A percentile compares a stretch with the other conserved stretches of the same genome.
Conservation (phyloP, 306 rosid species). For the Cucumis melo region DNA sequence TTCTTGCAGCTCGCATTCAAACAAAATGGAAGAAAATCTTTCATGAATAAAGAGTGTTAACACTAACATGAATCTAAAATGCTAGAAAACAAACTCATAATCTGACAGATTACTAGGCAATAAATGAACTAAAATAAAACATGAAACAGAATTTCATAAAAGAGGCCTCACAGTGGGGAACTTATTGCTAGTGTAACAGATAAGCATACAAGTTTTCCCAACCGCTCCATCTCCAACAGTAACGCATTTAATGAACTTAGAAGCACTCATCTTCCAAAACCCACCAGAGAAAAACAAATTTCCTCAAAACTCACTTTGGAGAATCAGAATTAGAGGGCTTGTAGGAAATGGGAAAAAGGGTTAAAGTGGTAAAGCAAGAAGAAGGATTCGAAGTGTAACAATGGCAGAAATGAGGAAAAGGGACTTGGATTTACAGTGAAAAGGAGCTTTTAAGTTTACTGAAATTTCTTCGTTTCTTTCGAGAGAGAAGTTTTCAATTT, state of each 20-base stretch:
- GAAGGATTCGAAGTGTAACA: background rate
- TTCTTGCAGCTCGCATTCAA: background rate
- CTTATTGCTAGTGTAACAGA: conserved; percentile 97
- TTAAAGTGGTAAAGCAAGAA: background rate
- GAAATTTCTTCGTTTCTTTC: background rate
- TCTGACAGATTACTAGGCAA: background rate
- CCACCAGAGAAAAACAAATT: background rate
- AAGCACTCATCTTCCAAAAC: conserved; percentile 58
- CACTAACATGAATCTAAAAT: background rate
- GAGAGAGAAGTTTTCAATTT: background rate
- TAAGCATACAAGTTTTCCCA: conserved; percentile 98
- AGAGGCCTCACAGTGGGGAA: conserved; percentile 68
- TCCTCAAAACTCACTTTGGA: background rate
- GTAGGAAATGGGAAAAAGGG: background rate
- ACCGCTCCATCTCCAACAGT: conserved; percentile 99
- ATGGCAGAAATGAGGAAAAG: background rate
- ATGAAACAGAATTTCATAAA: background rate
- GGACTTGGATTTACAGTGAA: background rate
- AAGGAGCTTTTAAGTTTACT: background rate
- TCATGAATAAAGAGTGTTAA: background rate
- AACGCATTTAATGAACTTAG: conserved; percentile 98
- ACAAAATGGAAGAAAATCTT: background rate
- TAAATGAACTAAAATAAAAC: background rate
- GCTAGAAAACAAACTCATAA: background rate
- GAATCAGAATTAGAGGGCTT: background rate